Percentiles rank a stretch among this genome's conserved stretches.
Evolutionary conservation across 305 asterid species (phyloP).

Genomic region (Lippia alba): DNA sequence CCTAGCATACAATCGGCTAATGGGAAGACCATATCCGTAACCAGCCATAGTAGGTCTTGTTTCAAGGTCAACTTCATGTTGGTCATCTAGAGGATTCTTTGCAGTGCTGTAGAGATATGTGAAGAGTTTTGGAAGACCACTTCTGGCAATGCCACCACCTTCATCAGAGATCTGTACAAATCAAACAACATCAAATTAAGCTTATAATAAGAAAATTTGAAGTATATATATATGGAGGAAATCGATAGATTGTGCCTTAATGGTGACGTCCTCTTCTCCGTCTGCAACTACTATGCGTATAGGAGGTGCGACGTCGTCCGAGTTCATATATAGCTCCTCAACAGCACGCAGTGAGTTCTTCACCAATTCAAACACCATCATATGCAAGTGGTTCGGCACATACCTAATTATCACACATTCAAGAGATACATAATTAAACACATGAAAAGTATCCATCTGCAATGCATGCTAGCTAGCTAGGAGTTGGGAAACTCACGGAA

Average conservation of each 20-base stretch:
- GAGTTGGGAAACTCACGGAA: conserved; percentile 63
- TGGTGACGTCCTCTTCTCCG: conserved; percentile 96
- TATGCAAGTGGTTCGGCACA: conserved; percentile 90
- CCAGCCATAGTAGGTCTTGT: conserved; percentile 91
- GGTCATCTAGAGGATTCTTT: conserved; percentile 80
- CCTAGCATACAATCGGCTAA: conserved; percentile 92
- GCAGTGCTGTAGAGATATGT: conserved; percentile 96
- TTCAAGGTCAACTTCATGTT: conserved; percentile 64
- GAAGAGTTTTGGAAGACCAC: conserved; percentile 88
- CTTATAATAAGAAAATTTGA: background rate
- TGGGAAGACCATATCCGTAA: conserved; percentile 96
- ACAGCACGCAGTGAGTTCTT: conserved; percentile 98
- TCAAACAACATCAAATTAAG: background rate
- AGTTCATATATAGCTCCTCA: conserved; percentile 81
- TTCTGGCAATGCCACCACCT: conserved; percentile 98
- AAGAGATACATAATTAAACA: conserved; percentile 2
- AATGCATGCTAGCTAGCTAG: background rate
- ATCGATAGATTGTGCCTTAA: conserved; percentile 59
- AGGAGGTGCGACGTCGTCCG: conserved; percentile 90
- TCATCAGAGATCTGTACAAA: conserved; percentile 82
- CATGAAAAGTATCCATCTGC: background rate
- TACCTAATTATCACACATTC: conserved; percentile 49
- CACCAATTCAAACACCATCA: conserved; percentile 96
- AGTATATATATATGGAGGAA: background rate
- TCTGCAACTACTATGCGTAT: conserved; percentile 92